Conservation (phyloP, 2,329 filamentous ascomycete species). For the Colletotrichum sp. region DNA sequence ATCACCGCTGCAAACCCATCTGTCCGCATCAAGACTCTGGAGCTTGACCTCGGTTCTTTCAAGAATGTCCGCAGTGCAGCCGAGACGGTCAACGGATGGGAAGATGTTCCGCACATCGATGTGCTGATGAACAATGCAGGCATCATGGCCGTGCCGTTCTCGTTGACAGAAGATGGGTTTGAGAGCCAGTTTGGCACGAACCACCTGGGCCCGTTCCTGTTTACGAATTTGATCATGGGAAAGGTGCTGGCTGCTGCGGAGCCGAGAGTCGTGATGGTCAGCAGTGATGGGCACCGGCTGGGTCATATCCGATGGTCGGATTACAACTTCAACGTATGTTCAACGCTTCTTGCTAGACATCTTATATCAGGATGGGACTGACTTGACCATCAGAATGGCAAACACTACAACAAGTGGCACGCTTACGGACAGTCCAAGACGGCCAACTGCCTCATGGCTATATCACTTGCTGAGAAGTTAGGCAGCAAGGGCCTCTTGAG, state of each 20-base stretch:
- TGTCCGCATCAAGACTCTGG: constrained; percentile 35
- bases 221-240: constrained; percentile 40
- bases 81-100: constrained; percentile 33
- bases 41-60: constrained; percentile 44
- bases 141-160: constrained; percentile 40
- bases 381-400: not conserved
- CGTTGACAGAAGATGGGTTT: constrained; percentile 37
- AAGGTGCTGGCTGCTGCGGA: constrained; percentile 29
- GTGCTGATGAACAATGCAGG: constrained; percentile 48
- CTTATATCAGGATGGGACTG: not conserved
- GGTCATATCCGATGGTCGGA: constrained; percentile 46
- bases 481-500: constrained; percentile 29
- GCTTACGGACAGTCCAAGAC: constrained; percentile 32
- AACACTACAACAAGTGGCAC: constrained; percentile 26
- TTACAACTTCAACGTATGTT: constrained; percentile 42
- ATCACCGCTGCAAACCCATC: constrained; percentile 34
- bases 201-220: constrained; percentile 42
- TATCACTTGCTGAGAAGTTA: constrained; percentile 34
- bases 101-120: constrained; percentile 37
- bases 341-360: not conserved
- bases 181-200: constrained; percentile 42
- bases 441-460: constrained; percentile 33
- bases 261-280: constrained; percentile 46
- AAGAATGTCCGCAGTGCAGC: constrained; percentile 43
- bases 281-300: constrained; percentile 47